phyloP scores from a whole-genome alignment of 768 basidiomycete species.

The Megacollybia marginata region DNA sequence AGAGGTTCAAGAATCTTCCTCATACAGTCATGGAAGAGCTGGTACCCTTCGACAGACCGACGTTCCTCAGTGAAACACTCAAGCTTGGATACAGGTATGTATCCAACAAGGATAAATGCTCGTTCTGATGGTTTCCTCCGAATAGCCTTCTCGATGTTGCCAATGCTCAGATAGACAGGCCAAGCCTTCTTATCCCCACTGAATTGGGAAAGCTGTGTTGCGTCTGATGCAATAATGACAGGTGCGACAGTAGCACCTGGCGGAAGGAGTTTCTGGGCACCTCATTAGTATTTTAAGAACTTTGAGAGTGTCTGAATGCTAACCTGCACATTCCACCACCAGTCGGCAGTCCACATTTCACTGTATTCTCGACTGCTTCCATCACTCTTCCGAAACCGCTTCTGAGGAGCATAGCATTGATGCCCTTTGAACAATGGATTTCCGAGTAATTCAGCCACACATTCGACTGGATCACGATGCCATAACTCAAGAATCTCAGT shows the following conservation, averaged over 20 bases:
- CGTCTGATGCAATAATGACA: constrained; percentile 26
- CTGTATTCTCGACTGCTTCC: too few relatives aligned
- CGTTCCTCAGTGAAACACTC: constrained; percentile 8
- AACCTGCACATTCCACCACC: too few relatives aligned
- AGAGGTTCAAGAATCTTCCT: constrained; percentile 19
- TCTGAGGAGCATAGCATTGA: neutral
- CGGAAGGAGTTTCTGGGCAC: neutral
- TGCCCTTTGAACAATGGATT: constrained; percentile 4
- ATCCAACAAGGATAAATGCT: constrained; percentile 20
- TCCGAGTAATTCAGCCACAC: constrained; percentile 6
- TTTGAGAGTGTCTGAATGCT: too few relatives aligned
- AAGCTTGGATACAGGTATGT: constrained; percentile 22
- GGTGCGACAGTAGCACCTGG: constrained; percentile 13
- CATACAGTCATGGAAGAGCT: constrained; percentile 24
- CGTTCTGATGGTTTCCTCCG: constrained; percentile 12
- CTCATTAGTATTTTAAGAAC: constrained; percentile 8
- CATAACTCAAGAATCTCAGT: too few relatives aligned
- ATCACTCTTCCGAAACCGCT: neutral
- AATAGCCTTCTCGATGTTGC: constrained; percentile 18
- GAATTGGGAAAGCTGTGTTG: constrained; percentile 21
- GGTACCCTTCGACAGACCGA: too few relatives aligned
- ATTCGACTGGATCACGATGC: too few relatives aligned
- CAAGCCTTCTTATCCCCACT: constrained; percentile 21
- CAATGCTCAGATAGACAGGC: constrained; percentile 26
- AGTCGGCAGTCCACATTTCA: too few relatives aligned